Evolutionary conservation across 164 flowering plant species (phyloP).

Genomic region (Aristolochia contorta): DNA sequence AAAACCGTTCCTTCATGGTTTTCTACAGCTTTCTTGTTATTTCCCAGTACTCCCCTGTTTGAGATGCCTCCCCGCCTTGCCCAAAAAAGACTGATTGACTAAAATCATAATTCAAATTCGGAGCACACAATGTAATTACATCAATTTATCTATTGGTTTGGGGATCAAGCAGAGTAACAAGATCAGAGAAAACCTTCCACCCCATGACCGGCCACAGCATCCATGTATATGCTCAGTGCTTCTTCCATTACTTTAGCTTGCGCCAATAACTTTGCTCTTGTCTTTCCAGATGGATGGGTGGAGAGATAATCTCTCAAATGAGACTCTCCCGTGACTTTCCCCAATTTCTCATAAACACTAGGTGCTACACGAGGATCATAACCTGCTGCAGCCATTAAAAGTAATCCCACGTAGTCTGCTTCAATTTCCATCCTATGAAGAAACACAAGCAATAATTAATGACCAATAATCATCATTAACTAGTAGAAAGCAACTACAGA

Average conservation of each 20-base stretch:
- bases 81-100: too few relatives aligned
- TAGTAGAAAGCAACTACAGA: too few relatives aligned
- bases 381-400: slow-evolving; percentile 84
- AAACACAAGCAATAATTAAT: too few relatives aligned
- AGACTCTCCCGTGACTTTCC: slow-evolving; percentile 54
- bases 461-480: too few relatives aligned
- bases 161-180: too few relatives aligned
- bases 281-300: slow-evolving; percentile 94
- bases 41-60: too few relatives aligned
- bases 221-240: slow-evolving; percentile 63
- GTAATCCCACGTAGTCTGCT: slow-evolving; percentile 90
- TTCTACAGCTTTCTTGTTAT: too few relatives aligned
- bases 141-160: too few relatives aligned
- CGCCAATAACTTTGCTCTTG: slow-evolving; percentile 61
- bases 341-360: slow-evolving; percentile 72
- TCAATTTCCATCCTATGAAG: slow-evolving; percentile 86
- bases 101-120: too few relatives aligned
- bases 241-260: slow-evolving; percentile 93
- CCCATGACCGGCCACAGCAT: slow-evolving; percentile 50
- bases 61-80: too few relatives aligned
- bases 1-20: too few relatives aligned
- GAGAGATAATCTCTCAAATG: slow-evolving; percentile 67
- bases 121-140: too few relatives aligned
- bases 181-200: slow-evolving; percentile 59
- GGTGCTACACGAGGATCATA: slow-evolving; percentile 93